Evolutionary conservation across 2,329 filamentous ascomycete species (phyloP).

Genomic region (Botrytis aclada): DNA sequence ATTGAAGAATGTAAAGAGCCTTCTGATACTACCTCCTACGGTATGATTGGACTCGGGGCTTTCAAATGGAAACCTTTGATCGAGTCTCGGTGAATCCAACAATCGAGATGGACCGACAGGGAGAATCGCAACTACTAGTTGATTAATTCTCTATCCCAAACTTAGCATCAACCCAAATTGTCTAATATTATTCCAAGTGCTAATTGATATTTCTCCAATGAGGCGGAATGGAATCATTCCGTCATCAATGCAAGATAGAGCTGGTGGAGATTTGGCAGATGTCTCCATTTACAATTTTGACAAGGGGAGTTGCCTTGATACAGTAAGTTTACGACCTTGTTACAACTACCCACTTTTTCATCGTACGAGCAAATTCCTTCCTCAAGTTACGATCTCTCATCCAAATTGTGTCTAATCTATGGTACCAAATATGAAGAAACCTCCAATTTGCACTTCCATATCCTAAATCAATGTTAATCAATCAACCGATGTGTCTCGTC

Average conservation of each 20-base stretch:
- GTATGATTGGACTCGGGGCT: neutral
- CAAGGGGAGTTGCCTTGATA: neutral
- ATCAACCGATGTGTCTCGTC: neutral
- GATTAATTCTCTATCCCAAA: neutral
- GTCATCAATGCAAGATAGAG: constrained; percentile 9
- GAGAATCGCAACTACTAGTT: neutral
- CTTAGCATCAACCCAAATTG: neutral
- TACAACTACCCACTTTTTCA: constrained; percentile 5
- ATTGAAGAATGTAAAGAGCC: neutral
- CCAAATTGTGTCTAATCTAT: neutral
- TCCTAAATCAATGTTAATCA: neutral
- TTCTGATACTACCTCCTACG: neutral
- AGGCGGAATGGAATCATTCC: constrained; percentile 4
- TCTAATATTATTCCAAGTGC: neutral
- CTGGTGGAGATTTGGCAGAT: neutral
- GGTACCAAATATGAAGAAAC: neutral
- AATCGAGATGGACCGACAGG: neutral
- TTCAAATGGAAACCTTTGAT: neutral
- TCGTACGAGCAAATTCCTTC: constrained; percentile 2
- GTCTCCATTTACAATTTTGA: neutral
- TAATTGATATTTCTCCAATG: neutral
- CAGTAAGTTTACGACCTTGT: neutral
- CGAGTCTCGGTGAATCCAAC: neutral
- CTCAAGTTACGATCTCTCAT: neutral
- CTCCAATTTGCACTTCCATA: neutral